Evolutionary conservation across 805 yeast species (phyloP).

Genomic region (Huiozyma sinensis): DNA sequence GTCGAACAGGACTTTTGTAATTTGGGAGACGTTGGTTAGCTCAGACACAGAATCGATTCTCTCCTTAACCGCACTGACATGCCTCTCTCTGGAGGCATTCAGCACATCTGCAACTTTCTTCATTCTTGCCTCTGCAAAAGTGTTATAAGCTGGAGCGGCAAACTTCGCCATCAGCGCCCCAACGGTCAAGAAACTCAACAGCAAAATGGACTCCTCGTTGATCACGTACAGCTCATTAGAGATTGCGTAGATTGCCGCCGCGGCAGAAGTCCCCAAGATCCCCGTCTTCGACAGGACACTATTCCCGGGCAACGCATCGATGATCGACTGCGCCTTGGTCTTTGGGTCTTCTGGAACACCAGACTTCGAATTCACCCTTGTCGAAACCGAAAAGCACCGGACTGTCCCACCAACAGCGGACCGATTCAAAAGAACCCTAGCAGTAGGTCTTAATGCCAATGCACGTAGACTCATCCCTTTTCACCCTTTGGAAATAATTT

Average conservation of each 20-base stretch:
- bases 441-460: conserved; percentile 17
- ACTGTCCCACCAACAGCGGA: conserved; percentile 26
- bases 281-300: conserved; percentile 85
- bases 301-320: conserved; percentile 91
- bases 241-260: conserved; percentile 89
- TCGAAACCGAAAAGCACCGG: conserved; percentile 45
- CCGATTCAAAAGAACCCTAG: conserved; percentile 16
- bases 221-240: conserved; percentile 87
- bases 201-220: conserved; percentile 86
- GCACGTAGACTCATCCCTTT: conserved; percentile 23
- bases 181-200: conserved; percentile 71
- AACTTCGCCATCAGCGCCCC: conserved; percentile 68
- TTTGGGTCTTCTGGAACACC: conserved; percentile 50
- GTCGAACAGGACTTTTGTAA: conserved; percentile 86
- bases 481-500: too few relatives aligned
- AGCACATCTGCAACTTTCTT: conserved; percentile 70
- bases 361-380: conserved; percentile 15
- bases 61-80: conserved; percentile 83
- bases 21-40: conserved; percentile 82
- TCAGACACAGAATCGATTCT: conserved; percentile 83
- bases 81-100: conserved; percentile 81
- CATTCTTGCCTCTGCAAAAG: conserved; percentile 83
- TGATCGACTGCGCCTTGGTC: conserved; percentile 79
- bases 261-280: conserved; percentile 86
- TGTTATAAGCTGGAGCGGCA: conserved; percentile 89